Conservation (phyloP, 495 filamentous ascomycete species). For the Neurospora cerealis region DNA sequence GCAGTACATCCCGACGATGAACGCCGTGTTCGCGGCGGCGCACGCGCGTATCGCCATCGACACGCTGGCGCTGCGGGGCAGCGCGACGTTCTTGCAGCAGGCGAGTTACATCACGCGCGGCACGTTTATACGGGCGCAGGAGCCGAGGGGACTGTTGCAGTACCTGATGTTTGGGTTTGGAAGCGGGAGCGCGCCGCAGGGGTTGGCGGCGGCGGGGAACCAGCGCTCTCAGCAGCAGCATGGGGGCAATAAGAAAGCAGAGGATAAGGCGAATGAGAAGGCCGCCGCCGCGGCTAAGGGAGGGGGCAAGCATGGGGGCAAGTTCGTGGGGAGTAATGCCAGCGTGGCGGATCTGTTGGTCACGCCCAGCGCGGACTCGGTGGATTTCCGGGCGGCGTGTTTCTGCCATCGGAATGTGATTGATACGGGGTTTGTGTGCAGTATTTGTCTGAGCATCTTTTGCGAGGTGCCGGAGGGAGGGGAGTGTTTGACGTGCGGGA, state of each 20-base stretch:
- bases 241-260: background rate
- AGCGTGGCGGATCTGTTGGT: conserved; percentile 40
- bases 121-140: conserved; percentile 66
- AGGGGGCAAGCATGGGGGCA: conserved; percentile 37
- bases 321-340: conserved; percentile 2
- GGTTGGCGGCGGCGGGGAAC: background rate
- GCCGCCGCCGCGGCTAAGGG: conserved; percentile 44
- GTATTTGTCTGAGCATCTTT: conserved; percentile 79
- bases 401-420: conserved; percentile 92
- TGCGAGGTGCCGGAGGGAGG: conserved; percentile 41
- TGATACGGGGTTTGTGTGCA: conserved; percentile 90
- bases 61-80: conserved; percentile 73
- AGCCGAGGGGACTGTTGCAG: conserved; percentile 60
- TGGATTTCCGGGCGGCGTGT: conserved; percentile 94
- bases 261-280: background rate
- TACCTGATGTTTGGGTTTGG: conserved; percentile 92
- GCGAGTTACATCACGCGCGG: conserved; percentile 84
- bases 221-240: background rate
- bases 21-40: conserved; percentile 89
- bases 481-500: conserved; percentile 85
- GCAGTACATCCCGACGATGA: conserved; percentile 98
- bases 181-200: conserved; percentile 27
- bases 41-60: conserved; percentile 81
- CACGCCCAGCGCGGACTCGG: conserved; percentile 68
- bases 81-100: conserved; percentile 84